Evolutionary conservation across 148 eudicot genomes (phyloP).

Genomic region (Amaranthus hypochondriacus): DNA sequence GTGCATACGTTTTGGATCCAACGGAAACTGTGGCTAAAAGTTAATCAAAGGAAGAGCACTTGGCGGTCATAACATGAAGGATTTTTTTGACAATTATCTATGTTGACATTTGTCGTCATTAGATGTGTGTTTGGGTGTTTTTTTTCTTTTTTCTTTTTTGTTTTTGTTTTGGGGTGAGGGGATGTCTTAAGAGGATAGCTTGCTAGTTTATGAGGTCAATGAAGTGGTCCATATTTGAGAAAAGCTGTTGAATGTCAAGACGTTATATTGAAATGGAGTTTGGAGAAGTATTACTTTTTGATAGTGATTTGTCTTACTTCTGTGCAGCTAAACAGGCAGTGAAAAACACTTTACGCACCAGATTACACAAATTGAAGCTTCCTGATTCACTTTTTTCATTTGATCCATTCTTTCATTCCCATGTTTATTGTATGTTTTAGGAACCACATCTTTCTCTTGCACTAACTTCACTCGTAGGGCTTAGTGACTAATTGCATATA

Average conservation of each 20-base stretch:
- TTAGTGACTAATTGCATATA: background rate
- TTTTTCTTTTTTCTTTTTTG: no score
- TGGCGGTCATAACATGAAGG: background rate
- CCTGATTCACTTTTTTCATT: background rate
- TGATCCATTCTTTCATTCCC: background rate
- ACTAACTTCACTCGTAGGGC: no score
- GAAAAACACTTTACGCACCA: background rate
- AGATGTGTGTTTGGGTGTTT: no score
- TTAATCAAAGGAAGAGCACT: no score
- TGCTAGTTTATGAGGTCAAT: background rate
- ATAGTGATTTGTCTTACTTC: background rate
- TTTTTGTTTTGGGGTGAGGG: background rate
- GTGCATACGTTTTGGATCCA: background rate
- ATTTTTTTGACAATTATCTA: background rate
- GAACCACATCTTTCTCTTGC: no score
- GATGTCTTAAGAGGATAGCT: background rate
- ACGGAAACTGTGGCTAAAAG: background rate
- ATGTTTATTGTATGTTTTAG: background rate
- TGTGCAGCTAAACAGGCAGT: background rate
- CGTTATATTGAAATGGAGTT: background rate
- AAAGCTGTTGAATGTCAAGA: background rate
- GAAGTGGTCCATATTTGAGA: background rate
- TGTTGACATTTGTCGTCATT: background rate
- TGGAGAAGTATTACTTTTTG: background rate
- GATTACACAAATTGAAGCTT: background rate